Evolutionary conservation across 169 alveolate genomes (phyloP).

Genomic region (Eimeria praecox): DNA sequence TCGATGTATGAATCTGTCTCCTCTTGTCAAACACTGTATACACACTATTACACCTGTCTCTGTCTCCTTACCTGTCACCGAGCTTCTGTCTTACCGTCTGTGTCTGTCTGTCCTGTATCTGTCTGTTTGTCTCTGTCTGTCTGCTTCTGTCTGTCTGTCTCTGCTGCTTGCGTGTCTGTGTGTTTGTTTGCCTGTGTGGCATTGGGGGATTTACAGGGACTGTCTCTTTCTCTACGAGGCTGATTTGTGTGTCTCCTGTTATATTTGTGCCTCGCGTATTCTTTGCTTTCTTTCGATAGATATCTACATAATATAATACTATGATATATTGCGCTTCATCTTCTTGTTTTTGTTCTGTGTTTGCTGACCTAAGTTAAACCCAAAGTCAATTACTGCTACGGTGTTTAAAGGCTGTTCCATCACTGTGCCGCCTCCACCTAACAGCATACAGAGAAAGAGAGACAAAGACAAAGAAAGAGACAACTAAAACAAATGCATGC

Average conservation of each 20-base stretch:
- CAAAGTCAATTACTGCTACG: constrained; percentile 63
- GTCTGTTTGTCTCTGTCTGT: background rate
- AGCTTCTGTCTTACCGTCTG: background rate
- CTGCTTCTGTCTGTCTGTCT: background rate
- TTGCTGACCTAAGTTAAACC: constrained; percentile 51
- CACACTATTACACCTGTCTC: background rate
- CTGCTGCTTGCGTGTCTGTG: no score
- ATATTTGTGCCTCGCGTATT: background rate
- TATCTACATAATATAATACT: no score
- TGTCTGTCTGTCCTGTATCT: no score
- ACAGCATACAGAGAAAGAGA: no score
- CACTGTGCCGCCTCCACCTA: constrained; percentile 63
- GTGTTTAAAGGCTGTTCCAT: constrained; percentile 66
- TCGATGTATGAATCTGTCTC: no score
- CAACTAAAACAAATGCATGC: no score
- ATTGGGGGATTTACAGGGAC: background rate
- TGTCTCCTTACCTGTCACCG: background rate
- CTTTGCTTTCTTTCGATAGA: no score
- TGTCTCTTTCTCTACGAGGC: background rate
- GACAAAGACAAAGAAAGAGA: background rate
- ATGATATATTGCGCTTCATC: background rate
- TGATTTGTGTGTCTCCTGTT: background rate
- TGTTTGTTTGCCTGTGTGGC: no score
- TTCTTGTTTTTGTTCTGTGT: no score
- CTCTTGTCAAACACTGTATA: no score